Conservation (phyloP, 2,329 filamentous ascomycete genomes). For the Bipolaris zeicola region DNA sequence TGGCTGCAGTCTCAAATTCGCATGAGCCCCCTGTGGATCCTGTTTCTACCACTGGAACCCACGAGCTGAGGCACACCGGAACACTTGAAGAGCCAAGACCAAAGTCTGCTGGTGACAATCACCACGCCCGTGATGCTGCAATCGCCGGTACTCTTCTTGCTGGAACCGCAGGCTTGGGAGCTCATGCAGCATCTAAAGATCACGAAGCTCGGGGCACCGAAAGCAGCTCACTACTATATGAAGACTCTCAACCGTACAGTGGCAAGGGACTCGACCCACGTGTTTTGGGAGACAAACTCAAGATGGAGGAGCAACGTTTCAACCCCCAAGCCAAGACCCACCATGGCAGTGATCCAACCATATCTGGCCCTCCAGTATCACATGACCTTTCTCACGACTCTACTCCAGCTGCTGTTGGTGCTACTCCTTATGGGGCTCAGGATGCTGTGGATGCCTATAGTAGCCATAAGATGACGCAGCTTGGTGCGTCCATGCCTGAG, state of each 20-base stretch:
- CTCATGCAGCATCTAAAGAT: constrained; percentile 23
- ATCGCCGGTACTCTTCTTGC: constrained; percentile 33
- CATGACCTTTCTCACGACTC: constrained; percentile 11
- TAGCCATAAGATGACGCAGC: constrained; percentile 38
- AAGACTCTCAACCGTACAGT: constrained; percentile 33
- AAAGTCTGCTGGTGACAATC: constrained; percentile 27
- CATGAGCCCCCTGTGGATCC: neutral
- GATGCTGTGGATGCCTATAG: constrained; percentile 39
- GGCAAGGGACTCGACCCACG: constrained; percentile 38
- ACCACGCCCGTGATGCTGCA: constrained; percentile 35
- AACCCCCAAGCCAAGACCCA: constrained; percentile 23
- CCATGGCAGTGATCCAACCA: constrained; percentile 10
- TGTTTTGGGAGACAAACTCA: constrained; percentile 23
- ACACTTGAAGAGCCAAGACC: constrained; percentile 27
- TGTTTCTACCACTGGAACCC: constrained; percentile 11
- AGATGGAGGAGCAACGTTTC: constrained; percentile 26
- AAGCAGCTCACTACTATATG: constrained; percentile 18
- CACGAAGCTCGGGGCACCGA: constrained; percentile 19
- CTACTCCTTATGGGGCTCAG: constrained; percentile 42
- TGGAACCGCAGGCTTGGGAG: constrained; percentile 30
- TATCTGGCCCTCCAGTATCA: constrained; percentile 15
- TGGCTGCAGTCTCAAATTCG: constrained; percentile 1
- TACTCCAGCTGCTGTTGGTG: constrained; percentile 30
- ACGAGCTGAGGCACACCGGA: constrained; percentile 34
- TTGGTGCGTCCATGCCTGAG: constrained; percentile 36